Evolutionary conservation across 176 grass and related monocot species (phyloP).

Genomic region (Bolboschoenus planiculmis): DNA sequence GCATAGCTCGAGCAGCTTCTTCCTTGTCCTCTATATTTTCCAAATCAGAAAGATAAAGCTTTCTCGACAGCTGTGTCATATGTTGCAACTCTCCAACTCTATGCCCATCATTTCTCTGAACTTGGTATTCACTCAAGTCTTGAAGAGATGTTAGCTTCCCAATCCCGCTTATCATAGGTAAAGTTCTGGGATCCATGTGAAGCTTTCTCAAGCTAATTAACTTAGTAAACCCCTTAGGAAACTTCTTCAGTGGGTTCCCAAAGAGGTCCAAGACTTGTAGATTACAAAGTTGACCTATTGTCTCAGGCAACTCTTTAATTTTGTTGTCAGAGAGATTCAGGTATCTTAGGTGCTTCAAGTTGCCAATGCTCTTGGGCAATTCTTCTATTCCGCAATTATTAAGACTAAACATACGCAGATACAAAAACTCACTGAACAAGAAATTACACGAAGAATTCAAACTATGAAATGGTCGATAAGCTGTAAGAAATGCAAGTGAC

Average conservation of each 20-base stretch:
- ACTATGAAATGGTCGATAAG: slow-evolving; percentile 5
- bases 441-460: slow-evolving; percentile 3
- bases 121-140: slow-evolving; percentile 7
- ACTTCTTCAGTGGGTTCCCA: slow-evolving; percentile 9
- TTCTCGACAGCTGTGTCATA: slow-evolving; percentile 34
- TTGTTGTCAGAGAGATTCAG: slow-evolving; percentile 25
- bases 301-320: slow-evolving; percentile 29
- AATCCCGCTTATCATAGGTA: slow-evolving; percentile 26
- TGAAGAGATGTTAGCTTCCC: slow-evolving; percentile 32
- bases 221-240: slow-evolving; percentile 25
- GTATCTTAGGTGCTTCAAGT: slow-evolving; percentile 49
- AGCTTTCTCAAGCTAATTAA: slow-evolving; percentile 27
- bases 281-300: slow-evolving; percentile 28
- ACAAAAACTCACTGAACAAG: slow-evolving; percentile 30
- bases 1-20: slow-evolving; percentile 29
- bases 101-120: slow-evolving; percentile 3
- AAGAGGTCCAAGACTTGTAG: slow-evolving; percentile 29
- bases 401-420: slow-evolving; percentile 40
- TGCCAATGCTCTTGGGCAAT: slow-evolving; percentile 29
- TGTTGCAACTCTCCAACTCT: slow-evolving; percentile 26
- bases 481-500: slow-evolving; percentile 29
- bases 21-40: neutral
- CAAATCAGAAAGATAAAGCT: slow-evolving; percentile 2
- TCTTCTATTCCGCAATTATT: slow-evolving; percentile 35
- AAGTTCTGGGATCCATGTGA: neutral